phyloP scores from a whole-genome alignment of 345 rosid species.

The Populus simonii region DNA sequence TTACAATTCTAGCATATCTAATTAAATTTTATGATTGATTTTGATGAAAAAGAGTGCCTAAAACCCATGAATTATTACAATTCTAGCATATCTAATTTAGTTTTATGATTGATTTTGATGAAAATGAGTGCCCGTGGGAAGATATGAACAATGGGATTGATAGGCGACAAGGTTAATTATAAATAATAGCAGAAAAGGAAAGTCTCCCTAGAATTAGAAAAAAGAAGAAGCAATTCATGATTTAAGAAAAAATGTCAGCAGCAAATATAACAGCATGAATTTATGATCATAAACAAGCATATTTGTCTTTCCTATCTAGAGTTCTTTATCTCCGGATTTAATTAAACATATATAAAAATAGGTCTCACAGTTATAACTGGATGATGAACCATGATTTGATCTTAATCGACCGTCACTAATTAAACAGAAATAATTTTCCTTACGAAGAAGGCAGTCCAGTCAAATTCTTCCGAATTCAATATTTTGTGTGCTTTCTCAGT shows the following conservation, averaged over 20 bases:
- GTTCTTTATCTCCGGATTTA: not conserved
- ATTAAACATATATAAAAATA: not conserved
- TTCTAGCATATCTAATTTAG: too few species aligned
- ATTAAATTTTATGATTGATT: too few species aligned
- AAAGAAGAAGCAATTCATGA: not conserved
- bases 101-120: too few species aligned
- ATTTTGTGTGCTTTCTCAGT: not conserved
- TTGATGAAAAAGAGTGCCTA: too few species aligned
- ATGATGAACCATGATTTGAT: not conserved
- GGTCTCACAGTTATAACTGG: not conserved
- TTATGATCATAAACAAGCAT: not conserved
- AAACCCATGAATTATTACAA: too few species aligned
- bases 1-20: too few species aligned
- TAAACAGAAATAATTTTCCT: not conserved
- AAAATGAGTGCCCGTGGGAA: too few species aligned
- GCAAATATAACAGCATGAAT: not conserved
- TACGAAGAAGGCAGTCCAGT: not conserved
- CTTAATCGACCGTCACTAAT: not conserved
- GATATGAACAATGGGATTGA: too few species aligned
- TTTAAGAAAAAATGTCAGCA: not conserved
- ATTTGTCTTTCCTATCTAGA: not conserved
- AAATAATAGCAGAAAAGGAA: not conserved
- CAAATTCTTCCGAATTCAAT: not conserved
- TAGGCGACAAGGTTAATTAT: too few species aligned
- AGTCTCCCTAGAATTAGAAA: not conserved